Conservation (phyloP, 352 stramenopile genomes). For the Pythium periplocum region DNA sequence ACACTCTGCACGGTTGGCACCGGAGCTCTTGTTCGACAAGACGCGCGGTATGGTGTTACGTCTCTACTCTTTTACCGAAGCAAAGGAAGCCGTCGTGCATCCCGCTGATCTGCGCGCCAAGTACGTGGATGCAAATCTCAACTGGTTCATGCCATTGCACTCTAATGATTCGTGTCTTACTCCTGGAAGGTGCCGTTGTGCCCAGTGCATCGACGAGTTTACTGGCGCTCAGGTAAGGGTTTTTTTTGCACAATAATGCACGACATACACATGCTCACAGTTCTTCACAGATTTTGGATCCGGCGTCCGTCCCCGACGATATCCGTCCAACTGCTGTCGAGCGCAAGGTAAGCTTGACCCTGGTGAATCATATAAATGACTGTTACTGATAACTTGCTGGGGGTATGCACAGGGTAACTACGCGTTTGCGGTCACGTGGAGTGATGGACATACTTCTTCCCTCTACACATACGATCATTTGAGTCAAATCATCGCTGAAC, state of each 20-base stretch:
- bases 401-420: slow-evolving; percentile 91
- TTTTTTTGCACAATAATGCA: background rate
- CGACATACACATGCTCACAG: too few species aligned
- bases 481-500: slow-evolving; percentile 48
- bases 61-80: slow-evolving; percentile 59
- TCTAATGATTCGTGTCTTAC: background rate
- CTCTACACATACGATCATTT: slow-evolving; percentile 95
- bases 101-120: slow-evolving; percentile 65
- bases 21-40: slow-evolving; percentile 76
- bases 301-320: slow-evolving; percentile 60
- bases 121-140: slow-evolving; percentile 20
- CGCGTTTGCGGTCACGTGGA: slow-evolving; percentile 96
- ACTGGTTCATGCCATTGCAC: background rate
- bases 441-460: slow-evolving; percentile 94
- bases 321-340: slow-evolving; percentile 79
- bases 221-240: slow-evolving; percentile 64
- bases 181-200: slow-evolving; percentile 60
- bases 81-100: slow-evolving; percentile 72
- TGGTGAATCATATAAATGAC: too few species aligned
- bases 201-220: slow-evolving; percentile 86
- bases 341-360: slow-evolving; percentile 50
- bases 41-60: slow-evolving; percentile 77
- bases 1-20: slow-evolving; percentile 57
- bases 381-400: too few species aligned
- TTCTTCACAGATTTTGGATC: slow-evolving; percentile 54